These are phyloP conservation scores for Phialocephala subalpina DNA, from an alignment of 2,329 filamentous ascomycete genomes.

Conservation along the genomic window DNA sequence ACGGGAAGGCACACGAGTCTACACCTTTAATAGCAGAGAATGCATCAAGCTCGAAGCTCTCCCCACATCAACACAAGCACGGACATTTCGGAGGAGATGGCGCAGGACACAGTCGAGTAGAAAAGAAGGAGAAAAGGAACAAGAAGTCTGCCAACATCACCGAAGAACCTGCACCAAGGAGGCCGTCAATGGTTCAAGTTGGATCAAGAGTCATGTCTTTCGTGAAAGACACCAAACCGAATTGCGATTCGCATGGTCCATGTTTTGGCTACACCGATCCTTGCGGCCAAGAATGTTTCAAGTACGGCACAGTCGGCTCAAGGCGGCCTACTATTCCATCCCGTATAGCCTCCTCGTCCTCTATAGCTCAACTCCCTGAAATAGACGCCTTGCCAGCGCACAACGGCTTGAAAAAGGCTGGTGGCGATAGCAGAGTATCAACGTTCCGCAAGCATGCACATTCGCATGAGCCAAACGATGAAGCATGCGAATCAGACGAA, in stretches of 20 bases:
- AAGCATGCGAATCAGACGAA: constrained; percentile 25
- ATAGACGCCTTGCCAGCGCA: background rate
- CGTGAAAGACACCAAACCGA: constrained; percentile 68
- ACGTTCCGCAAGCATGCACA: constrained; percentile 13
- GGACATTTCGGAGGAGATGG: constrained; percentile 14
- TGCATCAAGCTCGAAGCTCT: constrained; percentile 26
- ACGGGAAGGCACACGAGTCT: constrained; percentile 35
- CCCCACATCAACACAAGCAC: constrained; percentile 6
- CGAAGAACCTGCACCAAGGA: constrained; percentile 41
- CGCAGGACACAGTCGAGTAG: constrained; percentile 9
- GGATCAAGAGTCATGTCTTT: constrained; percentile 68
- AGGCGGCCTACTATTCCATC: constrained; percentile 1
- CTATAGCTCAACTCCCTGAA: background rate
- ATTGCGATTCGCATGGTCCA: constrained; percentile 67
- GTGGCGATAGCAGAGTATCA: background rate
- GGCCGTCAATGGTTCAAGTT: constrained; percentile 63
- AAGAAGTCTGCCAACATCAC: background rate
- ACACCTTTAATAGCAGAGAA: constrained; percentile 39
- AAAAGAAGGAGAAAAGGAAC: constrained; percentile 8
- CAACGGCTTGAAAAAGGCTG: too few relatives aligned
- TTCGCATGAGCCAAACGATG: constrained; percentile 20
- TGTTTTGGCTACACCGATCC: constrained; percentile 72
- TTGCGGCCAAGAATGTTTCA: constrained; percentile 72
- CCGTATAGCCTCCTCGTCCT: background rate
- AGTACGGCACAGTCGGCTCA: constrained; percentile 56